Evolutionary conservation across 352 stramenopile species (phyloP), one percentile per base, ranked within the genome.

Genomic region (Elongisporangium prolatum): DNA sequence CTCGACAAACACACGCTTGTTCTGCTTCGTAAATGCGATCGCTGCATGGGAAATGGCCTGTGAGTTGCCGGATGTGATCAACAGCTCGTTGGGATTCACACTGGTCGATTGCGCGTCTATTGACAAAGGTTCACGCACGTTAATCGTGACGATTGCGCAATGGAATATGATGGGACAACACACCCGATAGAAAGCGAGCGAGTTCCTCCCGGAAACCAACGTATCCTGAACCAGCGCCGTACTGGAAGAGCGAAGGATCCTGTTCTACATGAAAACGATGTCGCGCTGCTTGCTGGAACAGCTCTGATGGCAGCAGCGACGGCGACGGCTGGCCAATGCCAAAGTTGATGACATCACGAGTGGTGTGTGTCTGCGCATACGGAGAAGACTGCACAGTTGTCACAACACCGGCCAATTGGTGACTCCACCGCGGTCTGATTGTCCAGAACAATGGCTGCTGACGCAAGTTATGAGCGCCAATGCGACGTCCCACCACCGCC

Each of bases 31-130:
- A 21, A 92, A 85, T 18, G 75, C 68, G 20, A 88, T 88, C 25
- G 84, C 91, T 0, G 92, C 65, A 25, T 98, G 80, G 10, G 93
- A 91, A n/a, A 98, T 80, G 14, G 85, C 91, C 65, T 97, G 89
- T 3, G 87, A 97, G 59, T 97, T 95, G 28, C 94, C 94, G 21
- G 86, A 80, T 1, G 92, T 98, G 21, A 97, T 77, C 67, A 98
- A 92, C 3, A 96, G 60, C 22, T 56, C 59, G 6, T 91, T 73
- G 2, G 70, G 50, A 28, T 86, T 71, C 5, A 93, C 56, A 14
- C 49, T 40, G 4, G 48, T 53, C 1, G 49, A 9, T 40, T 87
- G 79, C 0, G 67, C 54, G 4, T 50, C 69, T 69, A 47, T 18
- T 52, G 8, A 40, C 28, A 13, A 40, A n/a, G n/a, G n/a, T n/a